Base-by-base conservation (phyloP, 257 asterid genomes). In the Solanum chmielewskii region DNA sequence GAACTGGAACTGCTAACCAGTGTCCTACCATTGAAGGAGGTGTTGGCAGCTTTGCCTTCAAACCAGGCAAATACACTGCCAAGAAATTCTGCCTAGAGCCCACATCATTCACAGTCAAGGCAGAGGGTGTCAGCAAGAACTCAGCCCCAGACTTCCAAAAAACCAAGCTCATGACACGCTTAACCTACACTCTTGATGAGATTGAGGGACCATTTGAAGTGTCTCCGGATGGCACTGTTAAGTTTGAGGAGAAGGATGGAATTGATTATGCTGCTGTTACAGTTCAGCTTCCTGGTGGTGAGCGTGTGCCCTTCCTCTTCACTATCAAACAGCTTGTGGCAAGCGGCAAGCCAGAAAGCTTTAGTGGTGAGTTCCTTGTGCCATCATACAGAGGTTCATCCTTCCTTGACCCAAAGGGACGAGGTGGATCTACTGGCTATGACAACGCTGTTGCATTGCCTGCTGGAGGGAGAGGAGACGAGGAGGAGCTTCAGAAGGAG, bases 141-240 rank as follows among this genome's bases (percentile, higher is more conserved):
- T 25, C 99, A 5, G 88, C 97, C 4, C 92, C 98, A 0, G 98
- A 96, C 23, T 97, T 97, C 96, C 99, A 97, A 52, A 94, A 94
- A 83, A 95, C 99, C n/a, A 97, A 97, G 92, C 99, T 97, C 90
- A 96, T 97, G 99, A 96, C 99, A 69, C 98, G 99, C 23, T 87
- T 97, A 45, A 97, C 99, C 92, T 97, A 97, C 97, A 97, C 99
- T 73, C 96, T 97, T 0, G 99, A 97, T 35, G 99, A 97, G 91
- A 96, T 97, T n/a, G 99, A 97, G 90, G 99, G 98, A 18, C 99
- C 99, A 0, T 93, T 97, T n/a, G 98, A 94, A 80, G 99, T 97
- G 20, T 92, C 97, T 15, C 35, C 86, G 0, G 99, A 97, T 23
- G 99, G 99, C 11, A 82, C 94, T 1, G 75, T 97, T 83, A 97